Evolutionary conservation across 768 basidiomycete genomes (phyloP).

Genomic region (Amanita pallidorosea): DNA sequence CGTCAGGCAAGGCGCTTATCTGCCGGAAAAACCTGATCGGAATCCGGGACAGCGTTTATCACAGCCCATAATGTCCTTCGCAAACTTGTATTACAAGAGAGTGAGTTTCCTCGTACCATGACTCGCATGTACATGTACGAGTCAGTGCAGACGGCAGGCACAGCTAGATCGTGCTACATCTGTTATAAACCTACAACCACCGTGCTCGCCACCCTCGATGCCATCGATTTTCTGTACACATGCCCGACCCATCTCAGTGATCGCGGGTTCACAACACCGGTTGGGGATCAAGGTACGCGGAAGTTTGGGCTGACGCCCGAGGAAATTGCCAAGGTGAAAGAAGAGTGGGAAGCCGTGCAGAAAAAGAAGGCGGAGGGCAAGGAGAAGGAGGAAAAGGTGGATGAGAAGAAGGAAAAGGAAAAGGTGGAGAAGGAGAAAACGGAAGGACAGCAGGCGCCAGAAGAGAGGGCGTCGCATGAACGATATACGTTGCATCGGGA

Average conservation of each 20-base stretch:
- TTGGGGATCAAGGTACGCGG: constrained; percentile 23
- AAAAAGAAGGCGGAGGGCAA: constrained; percentile 46
- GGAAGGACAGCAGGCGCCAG: constrained; percentile 13
- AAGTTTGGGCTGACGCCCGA: constrained; percentile 44
- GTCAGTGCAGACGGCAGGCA: constrained; percentile 55
- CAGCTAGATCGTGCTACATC: constrained; percentile 66
- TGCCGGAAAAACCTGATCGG: background rate
- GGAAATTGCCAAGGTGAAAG: constrained; percentile 69
- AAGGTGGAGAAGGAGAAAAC: constrained; percentile 14
- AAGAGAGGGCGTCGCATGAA: constrained; percentile 42
- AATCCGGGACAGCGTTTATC: background rate
- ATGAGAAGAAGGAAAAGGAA: constrained; percentile 20
- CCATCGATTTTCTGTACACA: constrained; percentile 78
- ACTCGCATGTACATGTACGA: constrained; percentile 7
- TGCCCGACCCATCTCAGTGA: constrained; percentile 79
- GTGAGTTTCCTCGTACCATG: constrained; percentile 32
- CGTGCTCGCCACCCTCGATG: constrained; percentile 77
- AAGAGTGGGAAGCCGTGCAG: constrained; percentile 72
- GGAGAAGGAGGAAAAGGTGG: constrained; percentile 29
- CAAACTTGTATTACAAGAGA: constrained; percentile 84
- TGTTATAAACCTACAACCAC: constrained; percentile 75
- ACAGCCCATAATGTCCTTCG: constrained; percentile 79
- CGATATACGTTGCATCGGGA: constrained; percentile 76
- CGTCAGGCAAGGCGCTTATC: constrained; percentile 14
- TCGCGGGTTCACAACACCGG: constrained; percentile 55